These are phyloP conservation scores for Colletotrichum nymphaeae DNA, from an alignment of 2,329 filamentous ascomycete genomes.

Conservation along the genomic window DNA sequence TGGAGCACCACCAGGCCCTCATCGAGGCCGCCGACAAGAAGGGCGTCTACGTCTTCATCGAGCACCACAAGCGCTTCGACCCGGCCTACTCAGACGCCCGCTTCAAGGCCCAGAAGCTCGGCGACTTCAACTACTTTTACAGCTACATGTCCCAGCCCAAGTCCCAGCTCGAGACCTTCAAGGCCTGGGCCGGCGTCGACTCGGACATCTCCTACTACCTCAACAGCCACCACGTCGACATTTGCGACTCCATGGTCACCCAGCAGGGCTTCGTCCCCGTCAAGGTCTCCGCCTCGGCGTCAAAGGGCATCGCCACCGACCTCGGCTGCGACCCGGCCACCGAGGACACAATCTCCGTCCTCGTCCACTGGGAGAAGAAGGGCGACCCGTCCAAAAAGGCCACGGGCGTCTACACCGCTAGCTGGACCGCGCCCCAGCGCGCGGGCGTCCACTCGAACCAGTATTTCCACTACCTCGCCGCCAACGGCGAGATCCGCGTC, in stretches of 20 bases:
- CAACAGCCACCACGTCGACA: conserved; percentile 93
- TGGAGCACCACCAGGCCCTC: conserved; percentile 82
- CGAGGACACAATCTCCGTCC: conserved; percentile 91
- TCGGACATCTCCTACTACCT: conserved; percentile 97
- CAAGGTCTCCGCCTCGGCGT: conserved; percentile 81
- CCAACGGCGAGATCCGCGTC: conserved; percentile 85
- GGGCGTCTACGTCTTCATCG: conserved; percentile 90
- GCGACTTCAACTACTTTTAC: conserved; percentile 99
- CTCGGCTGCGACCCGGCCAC: conserved; percentile 84
- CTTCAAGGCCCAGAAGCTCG: conserved; percentile 79
- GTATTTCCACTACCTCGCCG: conserved; percentile 94
- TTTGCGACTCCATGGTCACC: conserved; percentile 91
- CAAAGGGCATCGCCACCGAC: conserved; percentile 80
- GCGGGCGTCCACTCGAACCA: conserved; percentile 97
- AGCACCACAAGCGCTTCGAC: conserved; percentile 97
- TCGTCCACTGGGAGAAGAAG: conserved; percentile 88
- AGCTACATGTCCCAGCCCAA: conserved; percentile 96
- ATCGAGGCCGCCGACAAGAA: conserved; percentile 77
- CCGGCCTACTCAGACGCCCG: conserved; percentile 91
- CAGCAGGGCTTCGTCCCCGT: conserved; percentile 78
- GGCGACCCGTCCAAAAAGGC: conserved; percentile 76
- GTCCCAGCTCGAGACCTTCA: conserved; percentile 92
- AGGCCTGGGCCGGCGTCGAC: conserved; percentile 91
- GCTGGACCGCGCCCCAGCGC: conserved; percentile 92
- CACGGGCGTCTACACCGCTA: conserved; percentile 91